Base-by-base conservation (phyloP, 305 asterid species). In the Ilex paraguariensis region DNA sequence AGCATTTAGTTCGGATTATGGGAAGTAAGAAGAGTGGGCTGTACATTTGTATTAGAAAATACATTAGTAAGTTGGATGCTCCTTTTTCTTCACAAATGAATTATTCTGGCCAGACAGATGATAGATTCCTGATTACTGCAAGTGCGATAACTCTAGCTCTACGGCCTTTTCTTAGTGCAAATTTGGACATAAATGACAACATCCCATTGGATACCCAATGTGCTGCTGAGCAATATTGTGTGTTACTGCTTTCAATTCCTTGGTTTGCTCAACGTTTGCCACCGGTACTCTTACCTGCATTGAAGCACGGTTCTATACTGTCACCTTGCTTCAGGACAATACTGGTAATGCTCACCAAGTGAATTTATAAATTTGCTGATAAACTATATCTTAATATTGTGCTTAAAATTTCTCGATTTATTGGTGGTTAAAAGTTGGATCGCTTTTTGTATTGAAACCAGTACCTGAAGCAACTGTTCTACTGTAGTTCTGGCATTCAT, bases 191-290 rank as follows among this genome's bases (percentile, higher is more conserved):
- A 42, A 79, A 65, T 72, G 86, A 68, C 62, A 71, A 68, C 69
- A 79, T 51, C 62, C 56, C 72, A 78, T 57, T 73, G 82, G 85
- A 73, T n/a, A 32, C 59, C 32, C 79, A 70, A 56, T 65, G 75
- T 67, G 89, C 85, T 62, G 82, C 84, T 57, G 82, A 84, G 72
- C 91, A 85, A 66, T 92, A 78, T 71, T 89, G 91, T 75, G 68
- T 81, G 61, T 80, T 70, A 63, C 57, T 92, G 65, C 93, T 92
- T 60, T 89, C 96, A 21, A 79, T 92, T 66, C 98, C 98, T 68
- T 81, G 94, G 95, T 70, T 92, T 74, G 86, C 82, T 77, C 94
- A 85, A 72, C 91, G 95, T 67, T 71, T 92, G 63, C 98, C 98
- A 46, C 49, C 75, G 66, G 79, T 90, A 59, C 91, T 92, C 62